Evolutionary conservation across 306 rosid species (phyloP).

Genomic region (Cicer arietinum): DNA sequence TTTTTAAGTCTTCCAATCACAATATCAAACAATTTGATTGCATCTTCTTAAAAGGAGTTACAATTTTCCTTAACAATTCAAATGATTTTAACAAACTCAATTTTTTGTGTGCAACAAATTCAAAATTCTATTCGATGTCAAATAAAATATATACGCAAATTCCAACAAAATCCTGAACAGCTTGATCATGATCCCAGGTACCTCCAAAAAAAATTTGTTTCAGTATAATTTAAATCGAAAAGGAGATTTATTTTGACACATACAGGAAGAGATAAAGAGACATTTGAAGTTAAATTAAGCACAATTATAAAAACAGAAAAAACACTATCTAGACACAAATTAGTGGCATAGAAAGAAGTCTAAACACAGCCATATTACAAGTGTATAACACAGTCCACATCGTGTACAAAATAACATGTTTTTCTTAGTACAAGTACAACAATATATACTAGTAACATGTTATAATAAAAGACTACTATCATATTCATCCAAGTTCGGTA

Average conservation of each 20-base stretch:
- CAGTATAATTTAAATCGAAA: too few relatives aligned
- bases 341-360: background rate
- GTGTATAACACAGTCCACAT: background rate
- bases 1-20: too few relatives aligned
- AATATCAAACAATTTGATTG: too few relatives aligned
- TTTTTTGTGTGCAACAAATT: background rate
- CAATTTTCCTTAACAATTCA: background rate
- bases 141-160: background rate
- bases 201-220: background rate
- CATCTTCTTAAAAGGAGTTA: too few relatives aligned
- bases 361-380: background rate
- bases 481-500: constrained; percentile 2
- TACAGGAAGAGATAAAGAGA: too few relatives aligned
- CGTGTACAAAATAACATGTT: constrained; percentile 31
- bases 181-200: background rate
- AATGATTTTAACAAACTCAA: background rate
- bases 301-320: background rate
- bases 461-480: constrained; percentile 15
- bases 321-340: background rate
- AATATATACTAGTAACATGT: too few relatives aligned
- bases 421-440: too few relatives aligned
- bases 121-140: background rate
- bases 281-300: background rate
- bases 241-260: too few relatives aligned
- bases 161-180: background rate